Evolutionary conservation across 2,329 filamentous ascomycete genomes (phyloP).

Genomic region (Fusarium newnesense): DNA sequence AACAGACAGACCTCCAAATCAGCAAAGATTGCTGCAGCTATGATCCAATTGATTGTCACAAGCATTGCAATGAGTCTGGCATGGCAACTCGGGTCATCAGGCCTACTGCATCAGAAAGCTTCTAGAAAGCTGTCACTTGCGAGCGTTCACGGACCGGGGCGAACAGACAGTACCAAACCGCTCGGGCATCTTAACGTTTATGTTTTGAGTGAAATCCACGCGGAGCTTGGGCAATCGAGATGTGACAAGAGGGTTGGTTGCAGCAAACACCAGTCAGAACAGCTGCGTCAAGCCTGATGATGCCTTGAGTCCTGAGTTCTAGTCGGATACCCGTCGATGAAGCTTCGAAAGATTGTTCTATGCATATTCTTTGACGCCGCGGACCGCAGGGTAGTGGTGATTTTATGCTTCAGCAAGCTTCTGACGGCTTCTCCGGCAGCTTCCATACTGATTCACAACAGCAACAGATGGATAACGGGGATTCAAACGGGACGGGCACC

Average conservation of each 20-base stretch:
- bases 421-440: conserved; percentile 23
- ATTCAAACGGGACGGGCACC: conserved; percentile 34
- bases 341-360: conserved; percentile 39
- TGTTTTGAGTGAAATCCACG: conserved; percentile 25
- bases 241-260: conserved; percentile 22
- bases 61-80: conserved; percentile 16
- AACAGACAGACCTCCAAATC: conserved; percentile 1
- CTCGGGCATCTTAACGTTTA: conserved; percentile 13
- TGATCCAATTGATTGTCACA: conserved; percentile 8
- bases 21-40: conserved; percentile 19
- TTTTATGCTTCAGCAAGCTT: conserved; percentile 31
- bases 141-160: conserved; percentile 25
- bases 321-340: conserved; percentile 29
- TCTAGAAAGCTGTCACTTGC: conserved; percentile 39
- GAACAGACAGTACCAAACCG: conserved; percentile 27
- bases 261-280: conserved; percentile 27
- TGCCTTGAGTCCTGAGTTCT: conserved; percentile 25
- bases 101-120: conserved; percentile 33
- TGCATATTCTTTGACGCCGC: conserved; percentile 28
- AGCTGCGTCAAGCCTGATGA: conserved; percentile 22
- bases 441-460: conserved; percentile 37
- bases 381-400: conserved; percentile 36
- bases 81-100: conserved; percentile 31
- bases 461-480: conserved; percentile 27
- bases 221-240: conserved; percentile 40